Percentiles rank a stretch among this genome's conserved stretches.
These are phyloP conservation scores for Nigrospora osmanthi DNA, from an alignment of 2,329 filamentous ascomycete genomes.

Conservation along the genomic window DNA sequence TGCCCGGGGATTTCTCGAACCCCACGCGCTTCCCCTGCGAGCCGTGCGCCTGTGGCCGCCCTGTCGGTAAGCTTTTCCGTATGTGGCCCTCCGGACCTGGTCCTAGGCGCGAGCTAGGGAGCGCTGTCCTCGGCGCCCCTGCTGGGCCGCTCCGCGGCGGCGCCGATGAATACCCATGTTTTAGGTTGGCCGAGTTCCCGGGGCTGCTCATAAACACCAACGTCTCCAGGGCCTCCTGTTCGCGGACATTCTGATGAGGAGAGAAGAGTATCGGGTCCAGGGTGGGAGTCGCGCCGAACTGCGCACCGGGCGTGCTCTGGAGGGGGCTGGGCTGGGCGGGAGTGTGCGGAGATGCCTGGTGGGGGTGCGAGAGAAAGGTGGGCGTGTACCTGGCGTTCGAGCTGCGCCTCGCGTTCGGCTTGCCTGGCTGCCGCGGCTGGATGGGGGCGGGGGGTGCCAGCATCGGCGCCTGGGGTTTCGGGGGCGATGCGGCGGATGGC, in stretches of 20 bases:
- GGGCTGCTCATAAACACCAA: slow-evolving; percentile 77
- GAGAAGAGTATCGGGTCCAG: slow-evolving; percentile 54
- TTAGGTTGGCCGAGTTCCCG: slow-evolving; percentile 59
- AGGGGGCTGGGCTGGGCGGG: slow-evolving; percentile 31
- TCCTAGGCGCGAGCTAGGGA: slow-evolving; percentile 33
- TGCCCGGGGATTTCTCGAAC: slow-evolving; percentile 37
- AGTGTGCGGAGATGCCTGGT: slow-evolving; percentile 36
- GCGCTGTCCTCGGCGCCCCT: slow-evolving; percentile 25
- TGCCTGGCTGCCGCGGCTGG: slow-evolving; percentile 35
- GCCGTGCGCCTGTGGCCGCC: slow-evolving; percentile 29
- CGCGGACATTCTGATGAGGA: slow-evolving; percentile 60
- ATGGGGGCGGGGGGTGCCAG: slow-evolving; percentile 49
- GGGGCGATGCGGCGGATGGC: slow-evolving; percentile 28
- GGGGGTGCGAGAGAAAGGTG: slow-evolving; percentile 39
- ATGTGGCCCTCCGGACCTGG: slow-evolving; percentile 23
- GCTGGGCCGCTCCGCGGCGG: slow-evolving; percentile 17
- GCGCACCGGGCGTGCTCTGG: slow-evolving; percentile 26
- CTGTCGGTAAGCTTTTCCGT: slow-evolving; percentile 43
- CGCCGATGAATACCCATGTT: slow-evolving; percentile 41
- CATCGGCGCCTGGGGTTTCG: slow-evolving; percentile 23
- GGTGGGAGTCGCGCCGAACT: slow-evolving; percentile 25
- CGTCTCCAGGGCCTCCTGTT: slow-evolving; percentile 76
- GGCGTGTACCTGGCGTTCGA: slow-evolving; percentile 42
- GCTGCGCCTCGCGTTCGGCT: slow-evolving; percentile 38
- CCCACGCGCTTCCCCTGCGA: slow-evolving; percentile 32